These are phyloP conservation scores for Irpex sp. DNA, from an alignment of 1,284 basidiomycete genomes.

Conservation along the genomic window DNA sequence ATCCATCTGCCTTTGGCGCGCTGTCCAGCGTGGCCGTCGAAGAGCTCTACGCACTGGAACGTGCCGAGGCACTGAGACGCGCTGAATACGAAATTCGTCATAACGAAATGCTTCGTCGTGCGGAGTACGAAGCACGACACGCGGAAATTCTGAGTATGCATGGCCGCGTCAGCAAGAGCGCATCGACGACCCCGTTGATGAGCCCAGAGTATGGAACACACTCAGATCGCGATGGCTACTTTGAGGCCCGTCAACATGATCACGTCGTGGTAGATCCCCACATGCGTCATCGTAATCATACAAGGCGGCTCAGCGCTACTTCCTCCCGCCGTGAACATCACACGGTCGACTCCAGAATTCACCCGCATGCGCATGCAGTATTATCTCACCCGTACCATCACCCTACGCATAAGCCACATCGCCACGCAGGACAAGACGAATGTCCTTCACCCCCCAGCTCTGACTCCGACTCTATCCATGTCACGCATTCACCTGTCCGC, in stretches of 20 bases:
- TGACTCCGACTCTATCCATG: conserved; percentile 53
- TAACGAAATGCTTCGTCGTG: conserved; percentile 74
- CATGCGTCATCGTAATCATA: conserved; percentile 18
- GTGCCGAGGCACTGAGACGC: conserved; percentile 75
- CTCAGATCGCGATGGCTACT: conserved; percentile 36
- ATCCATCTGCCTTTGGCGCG: conserved; percentile 63
- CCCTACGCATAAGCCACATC: conserved; percentile 29
- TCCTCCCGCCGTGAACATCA: conserved; percentile 29
- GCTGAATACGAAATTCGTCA: conserved; percentile 84
- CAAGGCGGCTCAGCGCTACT: conserved; percentile 42
- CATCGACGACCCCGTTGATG: conserved; percentile 65
- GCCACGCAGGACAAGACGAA: conserved; percentile 43
- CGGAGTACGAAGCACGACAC: conserved; percentile 68
- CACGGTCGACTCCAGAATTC: conserved; percentile 28
- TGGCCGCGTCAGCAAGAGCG: conserved; percentile 51
- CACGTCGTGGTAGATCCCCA: conserved; percentile 26
- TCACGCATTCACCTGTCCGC: conserved; percentile 23
- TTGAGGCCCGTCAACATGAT: conserved; percentile 37
- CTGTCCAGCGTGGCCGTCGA: conserved; percentile 82
- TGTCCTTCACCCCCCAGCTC: conserved; percentile 67
- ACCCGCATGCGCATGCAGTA: conserved; percentile 25
- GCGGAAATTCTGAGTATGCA: conserved; percentile 51
- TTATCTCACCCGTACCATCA: conserved; percentile 41
- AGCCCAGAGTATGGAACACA: conserved; percentile 39
- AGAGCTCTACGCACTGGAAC: conserved; percentile 84